A percentile compares a stretch with the other conserved stretches of the same genome.
Conservation (phyloP, 2,329 filamentous ascomycete species). For the Pseudocercospora macadamiae region DNA sequence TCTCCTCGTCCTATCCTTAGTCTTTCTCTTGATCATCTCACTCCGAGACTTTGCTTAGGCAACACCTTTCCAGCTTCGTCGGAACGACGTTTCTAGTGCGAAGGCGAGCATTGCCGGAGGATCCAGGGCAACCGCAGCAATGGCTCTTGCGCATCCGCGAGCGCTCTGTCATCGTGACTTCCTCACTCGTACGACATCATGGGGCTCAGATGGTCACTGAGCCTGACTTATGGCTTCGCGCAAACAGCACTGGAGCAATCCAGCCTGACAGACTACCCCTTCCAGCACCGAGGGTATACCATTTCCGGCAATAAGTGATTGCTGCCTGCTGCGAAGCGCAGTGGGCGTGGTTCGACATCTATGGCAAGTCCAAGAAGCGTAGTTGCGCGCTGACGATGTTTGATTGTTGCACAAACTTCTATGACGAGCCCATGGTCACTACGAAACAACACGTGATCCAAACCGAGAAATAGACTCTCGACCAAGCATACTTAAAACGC, state of each 20-base stretch:
- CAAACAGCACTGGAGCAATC: background rate
- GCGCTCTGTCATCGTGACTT: background rate
- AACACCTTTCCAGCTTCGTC: no score
- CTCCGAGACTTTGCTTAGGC: no score
- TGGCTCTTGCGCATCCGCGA: background rate
- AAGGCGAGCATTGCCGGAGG: no score
- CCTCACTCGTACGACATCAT: background rate
- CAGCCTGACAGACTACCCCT: background rate
- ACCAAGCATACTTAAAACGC: constrained; percentile 1
- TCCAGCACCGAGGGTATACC: background rate
- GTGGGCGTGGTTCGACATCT: background rate
- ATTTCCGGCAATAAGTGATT: background rate
- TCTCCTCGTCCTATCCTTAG: background rate
- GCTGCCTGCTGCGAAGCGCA: background rate
- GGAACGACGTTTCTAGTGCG: no score
- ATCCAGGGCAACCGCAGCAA: background rate
- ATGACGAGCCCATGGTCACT: background rate
- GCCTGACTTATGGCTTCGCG: background rate
- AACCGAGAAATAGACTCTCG: constrained; percentile 5
- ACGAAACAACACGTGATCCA: background rate
- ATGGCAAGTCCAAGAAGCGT: background rate
- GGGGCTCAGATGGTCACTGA: no score
- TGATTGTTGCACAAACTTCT: background rate
- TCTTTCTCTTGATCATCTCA: no score
- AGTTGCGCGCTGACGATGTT: background rate